These are phyloP conservation scores for Hericium rajendrae DNA, from an alignment of 768 basidiomycete species.

Conservation along the genomic window DNA sequence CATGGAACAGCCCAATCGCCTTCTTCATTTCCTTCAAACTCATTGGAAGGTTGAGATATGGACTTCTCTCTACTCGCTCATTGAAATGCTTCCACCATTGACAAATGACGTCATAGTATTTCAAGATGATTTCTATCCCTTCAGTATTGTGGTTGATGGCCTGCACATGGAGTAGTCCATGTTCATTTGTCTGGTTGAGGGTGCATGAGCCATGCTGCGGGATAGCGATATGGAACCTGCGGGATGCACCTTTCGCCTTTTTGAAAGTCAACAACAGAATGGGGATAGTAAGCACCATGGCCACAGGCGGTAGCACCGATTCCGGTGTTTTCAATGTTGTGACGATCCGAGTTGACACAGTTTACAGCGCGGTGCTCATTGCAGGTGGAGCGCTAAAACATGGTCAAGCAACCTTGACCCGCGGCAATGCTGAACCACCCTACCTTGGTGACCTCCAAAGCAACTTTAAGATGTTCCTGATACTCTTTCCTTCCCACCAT, in stretches of 20 bases:
- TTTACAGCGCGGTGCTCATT: background rate
- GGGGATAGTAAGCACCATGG: background rate
- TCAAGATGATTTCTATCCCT: background rate
- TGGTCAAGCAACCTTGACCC: background rate
- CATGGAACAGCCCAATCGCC: conserved; percentile 1
- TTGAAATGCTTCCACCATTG: background rate
- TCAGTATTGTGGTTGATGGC: background rate
- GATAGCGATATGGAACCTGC: too few species aligned
- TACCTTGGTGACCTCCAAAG: background rate
- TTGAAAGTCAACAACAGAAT: background rate
- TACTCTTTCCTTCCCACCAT: background rate
- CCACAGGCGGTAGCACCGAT: background rate
- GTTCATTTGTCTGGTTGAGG: background rate
- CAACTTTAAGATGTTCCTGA: background rate
- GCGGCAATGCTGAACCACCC: background rate
- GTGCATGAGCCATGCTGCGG: too few species aligned
- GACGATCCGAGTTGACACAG: background rate
- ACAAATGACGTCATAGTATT: background rate
- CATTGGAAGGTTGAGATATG: background rate
- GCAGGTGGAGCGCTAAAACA: background rate
- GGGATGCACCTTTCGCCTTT: background rate
- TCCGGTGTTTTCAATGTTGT: background rate
- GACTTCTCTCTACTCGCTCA: background rate
- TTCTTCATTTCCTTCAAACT: background rate
- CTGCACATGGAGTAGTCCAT: background rate